Base-by-base conservation (phyloP, 345 rosid species). In the Diplotaxis tenuifolia region DNA sequence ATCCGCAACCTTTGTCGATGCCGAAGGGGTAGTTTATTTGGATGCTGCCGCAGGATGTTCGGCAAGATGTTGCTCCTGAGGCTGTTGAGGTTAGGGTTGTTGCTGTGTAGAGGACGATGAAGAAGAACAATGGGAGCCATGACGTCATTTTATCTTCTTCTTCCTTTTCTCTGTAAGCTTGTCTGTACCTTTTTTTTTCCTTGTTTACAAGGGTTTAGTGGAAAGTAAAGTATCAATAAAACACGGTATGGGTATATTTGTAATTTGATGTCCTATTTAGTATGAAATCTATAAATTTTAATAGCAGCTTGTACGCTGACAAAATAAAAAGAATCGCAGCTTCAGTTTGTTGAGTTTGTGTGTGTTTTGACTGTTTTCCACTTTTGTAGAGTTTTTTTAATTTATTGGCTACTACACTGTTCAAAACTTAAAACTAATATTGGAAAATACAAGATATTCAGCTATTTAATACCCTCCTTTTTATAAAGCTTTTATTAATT, bases 1-100 rank as follows among this genome's bases (percentile, higher is more conserved):
- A 87, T 50, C 98, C 98, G 62, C 98, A 94, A 1, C 98, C 98
- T 7, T 86, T 88, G 65, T 89, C 96, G 67, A 94, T 61, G 34
- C 88, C 93, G 56, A 94, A 94, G 0, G 98, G 98, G 84, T 89
- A 94, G 72, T 80, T 82, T 62, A 94, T 83, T 12, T 86, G 66
- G 36, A 87, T 80, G 84, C 31, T 72, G 74, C 93, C 95, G 76
- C 98, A 94, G 38, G 75, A 56, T 55, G 79, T 67, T 27, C 89
- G 84, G 83, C 98, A 94, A 5, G 72, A 65, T 29, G 81, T 56
- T 62, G 71, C 31, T 76, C 60, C 71, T 12, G 55, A 70, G 67
- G 23, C 14, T 64, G 57, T 54, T 40, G 38, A 53, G 52, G 47
- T 50, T 22, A 74, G 53, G 14, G 54, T 75, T 75, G 65, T 55